phyloP scores from a whole-genome alignment of 2,329 filamentous ascomycete genomes.

The Phaeosphaeria sp. region DNA sequence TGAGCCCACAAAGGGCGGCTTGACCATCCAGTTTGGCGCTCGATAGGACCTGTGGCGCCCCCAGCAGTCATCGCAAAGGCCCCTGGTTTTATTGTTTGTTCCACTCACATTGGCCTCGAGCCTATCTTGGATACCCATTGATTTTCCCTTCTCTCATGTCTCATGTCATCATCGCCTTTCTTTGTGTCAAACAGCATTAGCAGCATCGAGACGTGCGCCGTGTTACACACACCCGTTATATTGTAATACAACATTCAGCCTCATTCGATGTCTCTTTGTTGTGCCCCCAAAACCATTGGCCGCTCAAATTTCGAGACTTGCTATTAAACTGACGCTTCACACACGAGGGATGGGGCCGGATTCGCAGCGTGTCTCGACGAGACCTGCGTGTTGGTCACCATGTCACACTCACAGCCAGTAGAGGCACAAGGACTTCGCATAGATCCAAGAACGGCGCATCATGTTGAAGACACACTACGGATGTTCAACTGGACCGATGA shows the following conservation, averaged over 20 bases:
- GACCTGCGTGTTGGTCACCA: background rate
- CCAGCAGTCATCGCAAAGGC: background rate
- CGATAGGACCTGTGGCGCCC: constrained; percentile 17
- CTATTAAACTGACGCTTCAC: background rate
- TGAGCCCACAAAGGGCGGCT: constrained; percentile 34
- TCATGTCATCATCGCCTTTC: background rate
- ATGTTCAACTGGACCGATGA: background rate
- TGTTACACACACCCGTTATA: background rate
- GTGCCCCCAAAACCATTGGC: background rate
- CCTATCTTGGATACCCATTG: constrained; percentile 38
- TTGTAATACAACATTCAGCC: background rate
- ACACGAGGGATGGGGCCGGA: background rate
- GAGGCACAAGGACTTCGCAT: background rate
- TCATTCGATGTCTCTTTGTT: background rate
- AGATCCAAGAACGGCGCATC: background rate
- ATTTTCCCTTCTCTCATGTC: constrained; percentile 10
- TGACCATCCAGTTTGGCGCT: constrained; percentile 48
- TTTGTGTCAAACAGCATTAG: constrained; percentile 8
- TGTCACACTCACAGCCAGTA: background rate
- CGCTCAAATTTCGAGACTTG: background rate
- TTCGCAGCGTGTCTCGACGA: too few species aligned
- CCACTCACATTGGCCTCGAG: constrained; percentile 16
- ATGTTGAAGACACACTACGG: background rate
- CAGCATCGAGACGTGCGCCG: background rate
- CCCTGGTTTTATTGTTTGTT: constrained; percentile 34